phyloP scores from a whole-genome alignment of 108 stramenopile genomes.

The Chaetoceros muelleri region DNA sequence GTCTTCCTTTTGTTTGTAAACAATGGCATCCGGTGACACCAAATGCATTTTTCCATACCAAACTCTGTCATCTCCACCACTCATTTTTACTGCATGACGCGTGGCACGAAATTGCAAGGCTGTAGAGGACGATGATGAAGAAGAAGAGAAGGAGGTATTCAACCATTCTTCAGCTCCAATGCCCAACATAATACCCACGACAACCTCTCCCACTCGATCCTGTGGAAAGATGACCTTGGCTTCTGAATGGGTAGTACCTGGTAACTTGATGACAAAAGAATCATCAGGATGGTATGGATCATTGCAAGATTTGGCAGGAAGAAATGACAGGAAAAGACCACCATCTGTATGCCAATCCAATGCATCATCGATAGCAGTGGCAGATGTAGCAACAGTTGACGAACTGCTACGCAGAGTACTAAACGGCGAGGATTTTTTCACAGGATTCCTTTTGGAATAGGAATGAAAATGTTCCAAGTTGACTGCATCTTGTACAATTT shows the following conservation, averaged over 20 bases:
- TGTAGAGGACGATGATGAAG: too few relatives aligned
- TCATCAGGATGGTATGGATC: constrained; percentile 12
- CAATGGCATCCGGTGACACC: too few relatives aligned
- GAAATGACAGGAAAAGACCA: constrained; percentile 65
- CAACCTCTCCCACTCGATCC: constrained; percentile 24
- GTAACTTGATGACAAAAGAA: constrained; percentile 23
- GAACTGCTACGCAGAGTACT: too few relatives aligned
- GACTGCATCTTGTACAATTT: constrained; percentile 28
- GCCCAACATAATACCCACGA: constrained; percentile 34
- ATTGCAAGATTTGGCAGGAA: constrained; percentile 51
- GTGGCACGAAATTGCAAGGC: constrained; percentile 39
- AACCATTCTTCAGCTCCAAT: constrained; percentile 65
- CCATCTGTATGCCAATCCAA: constrained; percentile 69
- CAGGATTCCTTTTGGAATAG: constrained; percentile 21
- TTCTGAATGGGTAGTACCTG: background rate
- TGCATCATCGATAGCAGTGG: constrained; percentile 8
- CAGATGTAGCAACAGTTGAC: too few relatives aligned
- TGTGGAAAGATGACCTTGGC: constrained; percentile 27
- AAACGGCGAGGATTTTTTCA: too few relatives aligned
- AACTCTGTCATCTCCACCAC: constrained; percentile 18
- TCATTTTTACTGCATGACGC: constrained; percentile 53
- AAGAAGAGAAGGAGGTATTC: constrained; percentile 3
- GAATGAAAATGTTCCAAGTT: constrained; percentile 59
- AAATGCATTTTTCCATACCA: constrained; percentile 85
- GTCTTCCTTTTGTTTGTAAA: too few relatives aligned